Evolutionary conservation across 768 basidiomycete genomes (phyloP).

Genomic region (Pleurotus tuber-regium): DNA sequence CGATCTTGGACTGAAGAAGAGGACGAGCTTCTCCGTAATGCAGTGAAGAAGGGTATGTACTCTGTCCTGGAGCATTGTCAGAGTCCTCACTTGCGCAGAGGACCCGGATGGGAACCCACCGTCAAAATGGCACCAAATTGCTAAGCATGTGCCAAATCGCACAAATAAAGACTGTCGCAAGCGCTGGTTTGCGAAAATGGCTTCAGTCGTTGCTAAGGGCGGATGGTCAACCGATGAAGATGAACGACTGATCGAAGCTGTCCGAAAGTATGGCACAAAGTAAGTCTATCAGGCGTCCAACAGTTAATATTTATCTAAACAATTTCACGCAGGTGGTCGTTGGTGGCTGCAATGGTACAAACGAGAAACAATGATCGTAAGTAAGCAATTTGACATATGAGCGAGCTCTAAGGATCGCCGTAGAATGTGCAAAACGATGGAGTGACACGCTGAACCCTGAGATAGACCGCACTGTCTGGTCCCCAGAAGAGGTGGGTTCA

Average conservation of each 20-base stretch:
- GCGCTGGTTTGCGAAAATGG: conserved; percentile 65
- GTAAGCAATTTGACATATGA: conserved; percentile 20
- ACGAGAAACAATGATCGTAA: conserved; percentile 59
- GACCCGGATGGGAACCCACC: conserved; percentile 55
- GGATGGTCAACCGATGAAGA: conserved; percentile 64
- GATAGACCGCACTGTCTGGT: conserved; percentile 61
- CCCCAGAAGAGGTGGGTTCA: conserved; percentile 44
- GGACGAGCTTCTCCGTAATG: conserved; percentile 50
- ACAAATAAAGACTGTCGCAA: conserved; percentile 67
- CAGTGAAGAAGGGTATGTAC: conserved; percentile 43
- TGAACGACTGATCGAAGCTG: conserved; percentile 52
- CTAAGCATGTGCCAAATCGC: conserved; percentile 59
- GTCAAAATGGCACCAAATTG: conserved; percentile 61
- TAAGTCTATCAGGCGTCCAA: conserved; percentile 19
- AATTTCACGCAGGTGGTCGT: conserved; percentile 43
- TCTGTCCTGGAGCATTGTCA: conserved; percentile 15
- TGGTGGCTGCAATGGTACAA: conserved; percentile 55
- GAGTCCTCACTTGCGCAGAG: conserved; percentile 33
- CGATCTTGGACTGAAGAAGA: conserved; percentile 52
- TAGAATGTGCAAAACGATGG: conserved; percentile 64
- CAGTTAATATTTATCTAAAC: not conserved
- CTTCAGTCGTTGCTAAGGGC: conserved; percentile 58
- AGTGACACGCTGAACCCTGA: conserved; percentile 59
- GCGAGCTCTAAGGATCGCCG: conserved; percentile 9
- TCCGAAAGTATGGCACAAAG: conserved; percentile 56